These are phyloP conservation scores for Microcos paniculata DNA, from an alignment of 345 rosid genomes.

Conservation along the genomic window DNA sequence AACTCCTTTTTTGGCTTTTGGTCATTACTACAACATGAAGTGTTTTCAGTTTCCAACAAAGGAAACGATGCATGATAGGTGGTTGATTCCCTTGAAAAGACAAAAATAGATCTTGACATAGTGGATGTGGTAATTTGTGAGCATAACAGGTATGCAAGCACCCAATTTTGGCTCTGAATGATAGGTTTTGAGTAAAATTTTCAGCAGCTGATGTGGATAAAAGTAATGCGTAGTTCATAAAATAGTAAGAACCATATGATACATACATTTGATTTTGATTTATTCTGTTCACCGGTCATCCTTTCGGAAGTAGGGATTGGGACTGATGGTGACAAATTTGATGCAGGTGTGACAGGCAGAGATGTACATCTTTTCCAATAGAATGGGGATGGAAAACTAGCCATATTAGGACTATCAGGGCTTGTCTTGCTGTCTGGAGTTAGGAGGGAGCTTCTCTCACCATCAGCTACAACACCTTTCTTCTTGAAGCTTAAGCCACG, in stretches of 20 bases:
- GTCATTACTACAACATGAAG: neutral
- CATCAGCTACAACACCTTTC: constrained; percentile 43
- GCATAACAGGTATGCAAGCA: neutral
- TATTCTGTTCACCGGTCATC: constrained; percentile 49
- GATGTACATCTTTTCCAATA: constrained; percentile 74
- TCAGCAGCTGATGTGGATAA: neutral
- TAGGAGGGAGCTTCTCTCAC: constrained; percentile 72
- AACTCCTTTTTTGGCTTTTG: no score
- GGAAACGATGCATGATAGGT: neutral
- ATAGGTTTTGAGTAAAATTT: neutral
- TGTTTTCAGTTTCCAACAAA: neutral
- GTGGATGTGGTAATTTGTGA: neutral
- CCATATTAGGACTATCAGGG: constrained; percentile 43
- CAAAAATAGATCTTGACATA: neutral
- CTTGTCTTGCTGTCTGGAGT: constrained; percentile 43
- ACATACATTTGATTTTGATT: constrained; percentile 39
- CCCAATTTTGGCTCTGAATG: neutral
- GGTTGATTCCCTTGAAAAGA: neutral
- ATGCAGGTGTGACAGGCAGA: constrained; percentile 68
- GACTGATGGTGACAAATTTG: constrained; percentile 65
- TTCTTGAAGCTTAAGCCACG: constrained; percentile 73
- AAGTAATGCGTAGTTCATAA: neutral
- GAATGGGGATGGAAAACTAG: constrained; percentile 41
- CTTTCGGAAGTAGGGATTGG: constrained; percentile 59
- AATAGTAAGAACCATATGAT: neutral